Evolutionary conservation across 176 grass and related monocot species (phyloP), one percentile per base, ranked within the genome.

Genomic region (Avena atlantica): DNA sequence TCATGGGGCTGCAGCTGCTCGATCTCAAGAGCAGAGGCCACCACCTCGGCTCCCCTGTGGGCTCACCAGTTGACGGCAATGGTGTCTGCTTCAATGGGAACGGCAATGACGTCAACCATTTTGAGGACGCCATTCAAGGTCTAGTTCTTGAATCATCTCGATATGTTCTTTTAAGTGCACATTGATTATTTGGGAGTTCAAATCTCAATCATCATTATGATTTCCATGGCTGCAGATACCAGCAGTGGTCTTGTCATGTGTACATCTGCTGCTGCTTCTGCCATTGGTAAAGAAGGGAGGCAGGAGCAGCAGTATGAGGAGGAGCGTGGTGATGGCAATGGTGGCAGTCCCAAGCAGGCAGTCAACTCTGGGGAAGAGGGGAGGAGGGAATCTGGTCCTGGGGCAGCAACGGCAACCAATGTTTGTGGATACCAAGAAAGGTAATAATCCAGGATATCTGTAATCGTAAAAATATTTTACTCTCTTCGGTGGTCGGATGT

Each of bases 371-470:
- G 68, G 75, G 78, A 88, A 84, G 89, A 80, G 49, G 73, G 81
- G 76, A 85, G 82, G 67, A 82, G 77, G 72, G 91, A 95, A 92
- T 95, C 74, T 82, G 58, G 71, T 65, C 65, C 80, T 56, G 83
- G 63, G 47, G 52, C 62, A 21, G 45, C 91, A 16, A 44, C 91
- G 31, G 34, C 70, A 73, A 36, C 86, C 69, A 89, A 92, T 85
- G 93, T 68, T 87, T 87, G 84, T 85, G 88, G 78, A 78, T 84
- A 87, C 91, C 89, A 75, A 84, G 91, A 93, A 93, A 93, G 90
- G 93, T 98, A 91, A 61, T 77, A 82, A 56, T 82, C 86, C 65
- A 82, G 19, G 67, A 73, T 80, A 78, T 60, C 84, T 78, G 55
- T 82, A 77, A 77, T 77, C 74, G 17, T 45, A 71, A n/a, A 71